Evolutionary conservation across 768 basidiomycete genomes (phyloP).

Genomic region (Pulveroboletus sp.): DNA sequence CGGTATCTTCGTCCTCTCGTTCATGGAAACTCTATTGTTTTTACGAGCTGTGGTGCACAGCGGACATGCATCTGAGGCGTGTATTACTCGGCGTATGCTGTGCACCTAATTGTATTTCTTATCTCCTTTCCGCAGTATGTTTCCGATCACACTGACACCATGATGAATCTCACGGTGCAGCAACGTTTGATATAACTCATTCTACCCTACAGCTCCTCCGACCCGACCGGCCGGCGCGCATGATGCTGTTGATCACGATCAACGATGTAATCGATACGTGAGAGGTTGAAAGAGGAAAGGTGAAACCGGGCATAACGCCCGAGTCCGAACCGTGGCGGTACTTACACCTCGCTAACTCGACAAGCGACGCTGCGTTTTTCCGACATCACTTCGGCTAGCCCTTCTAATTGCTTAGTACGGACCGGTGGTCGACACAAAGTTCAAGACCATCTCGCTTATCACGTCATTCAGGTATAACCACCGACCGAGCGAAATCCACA

Average conservation of each 20-base stretch:
- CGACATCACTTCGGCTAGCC: slow-evolving; percentile 11
- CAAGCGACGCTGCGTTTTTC: slow-evolving; percentile 10
- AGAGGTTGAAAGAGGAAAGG: not conserved
- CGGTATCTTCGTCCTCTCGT: slow-evolving; percentile 8
- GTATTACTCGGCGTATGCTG: slow-evolving; percentile 24
- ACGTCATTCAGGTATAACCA: slow-evolving; percentile 27
- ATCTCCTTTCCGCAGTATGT: slow-evolving; percentile 21
- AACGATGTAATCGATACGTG: slow-evolving; percentile 5
- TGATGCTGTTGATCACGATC: slow-evolving; percentile 16
- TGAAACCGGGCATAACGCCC: slow-evolving; percentile 12
- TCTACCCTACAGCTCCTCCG: slow-evolving; percentile 7
- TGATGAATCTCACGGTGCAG: slow-evolving; percentile 13
- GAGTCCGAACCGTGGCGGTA: slow-evolving; percentile 12
- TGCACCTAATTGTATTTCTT: slow-evolving; percentile 21
- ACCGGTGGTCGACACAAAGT: slow-evolving; percentile 21
- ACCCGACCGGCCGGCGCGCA: slow-evolving; percentile 9
- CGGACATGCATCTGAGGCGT: slow-evolving; percentile 25
- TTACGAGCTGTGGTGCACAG: slow-evolving; percentile 17
- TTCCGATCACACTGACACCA: slow-evolving; percentile 8
- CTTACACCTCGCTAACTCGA: slow-evolving; percentile 1
- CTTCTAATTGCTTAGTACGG: slow-evolving; percentile 13
- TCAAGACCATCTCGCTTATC: slow-evolving; percentile 22
- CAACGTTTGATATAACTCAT: slow-evolving; percentile 14
- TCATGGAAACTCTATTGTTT: slow-evolving; percentile 19
- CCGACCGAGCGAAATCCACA: slow-evolving; percentile 12